phyloP scores from a whole-genome alignment of 2,329 filamentous ascomycete species.

The Sarocladiaceae sp. region DNA sequence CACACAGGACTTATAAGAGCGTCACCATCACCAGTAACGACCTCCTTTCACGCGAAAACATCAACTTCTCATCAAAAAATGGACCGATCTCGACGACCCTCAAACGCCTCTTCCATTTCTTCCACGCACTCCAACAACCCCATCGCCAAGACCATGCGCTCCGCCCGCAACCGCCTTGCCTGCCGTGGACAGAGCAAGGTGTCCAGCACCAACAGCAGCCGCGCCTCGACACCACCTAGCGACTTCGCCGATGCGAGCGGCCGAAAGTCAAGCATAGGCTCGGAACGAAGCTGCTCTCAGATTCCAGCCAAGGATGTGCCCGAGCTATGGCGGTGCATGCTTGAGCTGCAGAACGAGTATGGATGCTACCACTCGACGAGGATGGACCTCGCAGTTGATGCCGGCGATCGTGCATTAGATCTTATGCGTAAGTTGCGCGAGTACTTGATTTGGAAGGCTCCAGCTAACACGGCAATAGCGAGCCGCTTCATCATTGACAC shows the following conservation, averaged over 20 bases:
- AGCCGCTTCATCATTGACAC: slow-evolving; percentile 36
- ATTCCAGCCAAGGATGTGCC: slow-evolving; percentile 32
- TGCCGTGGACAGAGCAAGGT: background rate
- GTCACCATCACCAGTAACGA: background rate
- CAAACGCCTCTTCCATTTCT: slow-evolving; percentile 7
- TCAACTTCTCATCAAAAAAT: slow-evolving; percentile 1
- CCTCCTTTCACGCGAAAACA: background rate
- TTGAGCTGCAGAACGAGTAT: slow-evolving; percentile 39
- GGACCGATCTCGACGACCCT: background rate
- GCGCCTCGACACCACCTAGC: background rate
- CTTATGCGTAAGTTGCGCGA: slow-evolving; percentile 44
- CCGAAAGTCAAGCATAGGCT: slow-evolving; percentile 13
- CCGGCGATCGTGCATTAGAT: slow-evolving; percentile 30
- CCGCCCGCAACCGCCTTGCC: background rate
- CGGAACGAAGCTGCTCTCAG: slow-evolving; percentile 24
- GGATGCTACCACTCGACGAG: slow-evolving; percentile 44
- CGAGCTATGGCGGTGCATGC: slow-evolving; percentile 42
- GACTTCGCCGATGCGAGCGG: background rate
- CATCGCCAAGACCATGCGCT: slow-evolving; percentile 2
- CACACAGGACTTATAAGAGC: slow-evolving; percentile 3
- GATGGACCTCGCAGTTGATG: slow-evolving; percentile 39
- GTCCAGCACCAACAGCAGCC: background rate
- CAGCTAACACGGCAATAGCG: too few relatives aligned
- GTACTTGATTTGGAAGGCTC: too few relatives aligned
- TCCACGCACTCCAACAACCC: slow-evolving; percentile 3